A percentile compares a stretch with the other conserved stretches of the same genome.
Evolutionary conservation across 331 rosid species (phyloP).

Genomic region (Prunus yedoensis): DNA sequence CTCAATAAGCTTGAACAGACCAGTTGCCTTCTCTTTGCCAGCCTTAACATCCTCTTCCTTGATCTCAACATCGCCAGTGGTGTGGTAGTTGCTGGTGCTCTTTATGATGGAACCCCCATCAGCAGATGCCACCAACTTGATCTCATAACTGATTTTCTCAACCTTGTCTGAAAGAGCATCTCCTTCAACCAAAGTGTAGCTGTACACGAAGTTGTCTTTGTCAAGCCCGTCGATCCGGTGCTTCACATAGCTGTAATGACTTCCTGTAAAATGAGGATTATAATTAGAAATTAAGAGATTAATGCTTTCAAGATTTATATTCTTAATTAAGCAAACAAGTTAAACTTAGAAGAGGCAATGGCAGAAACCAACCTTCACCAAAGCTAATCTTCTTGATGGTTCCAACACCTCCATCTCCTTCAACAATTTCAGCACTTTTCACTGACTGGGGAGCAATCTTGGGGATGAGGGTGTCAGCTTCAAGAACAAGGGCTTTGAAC

Average conservation of each 20-base stretch:
- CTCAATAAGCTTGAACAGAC: constrained; percentile 22
- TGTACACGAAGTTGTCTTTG: constrained; percentile 31
- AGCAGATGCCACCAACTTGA: too few relatives aligned
- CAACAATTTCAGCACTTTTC: constrained; percentile 28
- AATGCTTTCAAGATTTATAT: too few relatives aligned
- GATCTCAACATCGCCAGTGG: too few relatives aligned
- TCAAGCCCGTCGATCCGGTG: constrained; percentile 58
- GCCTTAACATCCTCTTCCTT: constrained; percentile 23
- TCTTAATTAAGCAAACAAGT: too few relatives aligned
- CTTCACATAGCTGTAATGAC: constrained; percentile 47
- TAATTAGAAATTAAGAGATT: too few relatives aligned
- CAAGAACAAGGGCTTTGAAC: constrained; percentile 46
- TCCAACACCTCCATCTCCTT: constrained; percentile 48
- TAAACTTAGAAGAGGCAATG: too few relatives aligned
- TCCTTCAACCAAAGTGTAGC: too few relatives aligned
- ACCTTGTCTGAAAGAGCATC: too few relatives aligned
- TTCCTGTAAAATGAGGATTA: neutral
- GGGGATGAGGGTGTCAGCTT: constrained; percentile 42
- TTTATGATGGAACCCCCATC: too few relatives aligned
- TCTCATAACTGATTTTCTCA: too few relatives aligned
- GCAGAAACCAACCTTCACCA: neutral
- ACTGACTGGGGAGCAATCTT: constrained; percentile 32
- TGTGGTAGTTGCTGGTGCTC: too few relatives aligned
- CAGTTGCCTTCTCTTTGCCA: constrained; percentile 25
- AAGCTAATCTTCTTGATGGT: constrained; percentile 32